Base-by-base conservation (phyloP, 2,329 filamentous ascomycete species). In the Colletotrichum australisinense region DNA sequence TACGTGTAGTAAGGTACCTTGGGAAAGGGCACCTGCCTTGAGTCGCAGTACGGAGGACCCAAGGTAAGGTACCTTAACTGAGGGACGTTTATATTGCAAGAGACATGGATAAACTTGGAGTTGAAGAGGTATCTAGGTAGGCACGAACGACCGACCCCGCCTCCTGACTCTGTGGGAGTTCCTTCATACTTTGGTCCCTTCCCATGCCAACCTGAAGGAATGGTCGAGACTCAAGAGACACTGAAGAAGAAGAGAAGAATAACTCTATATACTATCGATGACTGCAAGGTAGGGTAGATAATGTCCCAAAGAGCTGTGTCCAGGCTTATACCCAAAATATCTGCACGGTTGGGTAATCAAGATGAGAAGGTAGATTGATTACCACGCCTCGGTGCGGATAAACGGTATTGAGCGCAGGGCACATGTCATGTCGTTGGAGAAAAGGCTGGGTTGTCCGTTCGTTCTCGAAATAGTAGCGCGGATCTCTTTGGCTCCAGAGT, bases 401-500 rank as follows among this genome's bases (percentile, higher is more conserved):
- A n/a, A 19, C 55, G 55, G 60, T 35, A 42, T 19, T 8, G 19
- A 32, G 58, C 30, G 65, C 42, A 19, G 19, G 42, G 19, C 58
- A 69, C 65, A 58, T 58, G 65, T 63, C 65, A 63, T 53, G 69
- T 55, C 38, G 69, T 69, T 55, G 38, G 58, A n/a, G 42, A 49
- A 49, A 49, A 8, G 19, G 32, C 11, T 7, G 42, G 42, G 19
- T 49, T 49, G 42, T 30, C 55, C 19, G 59, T 65, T 73, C 56
- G 59, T 65, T 73, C 56, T 65, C 55, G 67, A 67, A 73, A 62
- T 70, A 73, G 70, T 22, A 64, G 59, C 70, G 42, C 52, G 7
- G 52, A n/a, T 49, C 42, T 49, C 19, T n/a, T 22, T 57, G 63
- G 63, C 49, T 6, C 28, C 30, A 12, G 42, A 24, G 32, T 66